Percentiles rank a stretch among this genome's conserved stretches.
phyloP scores from a whole-genome alignment of 805 yeast genomes.

The Ogataea corticis region DNA sequence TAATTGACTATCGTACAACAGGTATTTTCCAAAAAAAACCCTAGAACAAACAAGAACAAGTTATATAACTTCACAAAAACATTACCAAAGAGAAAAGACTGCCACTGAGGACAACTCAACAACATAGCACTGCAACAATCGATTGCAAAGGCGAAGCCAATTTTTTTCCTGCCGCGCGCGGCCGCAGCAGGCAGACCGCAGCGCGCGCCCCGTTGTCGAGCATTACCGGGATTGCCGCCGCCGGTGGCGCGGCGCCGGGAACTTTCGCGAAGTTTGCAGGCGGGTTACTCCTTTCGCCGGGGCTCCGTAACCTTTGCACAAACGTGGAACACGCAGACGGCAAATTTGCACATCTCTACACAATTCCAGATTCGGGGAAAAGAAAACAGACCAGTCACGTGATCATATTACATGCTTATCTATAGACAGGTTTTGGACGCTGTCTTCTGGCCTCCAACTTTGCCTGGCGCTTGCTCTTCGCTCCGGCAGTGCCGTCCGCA shows the following conservation, averaged over 20 bases:
- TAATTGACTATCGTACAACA: conserved; percentile 18
- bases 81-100: conserved; percentile 9
- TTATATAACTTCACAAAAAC: conserved; percentile 13
- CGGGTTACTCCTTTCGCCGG: conserved; percentile 7
- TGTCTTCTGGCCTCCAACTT: conserved; percentile 8
- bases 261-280: conserved; percentile 11
- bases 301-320: conserved; percentile 1
- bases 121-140: conserved; percentile 11
- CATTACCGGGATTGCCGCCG: conserved; percentile 2
- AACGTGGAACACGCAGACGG: neutral
- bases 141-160: conserved; percentile 8
- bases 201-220: neutral
- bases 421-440: conserved; percentile 20
- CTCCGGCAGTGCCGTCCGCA: neutral
- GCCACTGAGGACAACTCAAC: conserved; percentile 26
- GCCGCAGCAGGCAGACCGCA: neutral
- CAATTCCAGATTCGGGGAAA: neutral
- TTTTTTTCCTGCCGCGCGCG: conserved; percentile 3
- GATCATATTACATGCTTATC: conserved; percentile 2
- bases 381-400: neutral
- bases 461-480: conserved; percentile 7
- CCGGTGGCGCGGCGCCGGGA: conserved; percentile 12
- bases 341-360: conserved; percentile 6
- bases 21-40: conserved; percentile 2
- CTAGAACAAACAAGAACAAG: conserved; percentile 12